These are phyloP conservation scores for Globisporangium barbulae DNA, from an alignment of 352 stramenopile species.

Conservation along the genomic window DNA sequence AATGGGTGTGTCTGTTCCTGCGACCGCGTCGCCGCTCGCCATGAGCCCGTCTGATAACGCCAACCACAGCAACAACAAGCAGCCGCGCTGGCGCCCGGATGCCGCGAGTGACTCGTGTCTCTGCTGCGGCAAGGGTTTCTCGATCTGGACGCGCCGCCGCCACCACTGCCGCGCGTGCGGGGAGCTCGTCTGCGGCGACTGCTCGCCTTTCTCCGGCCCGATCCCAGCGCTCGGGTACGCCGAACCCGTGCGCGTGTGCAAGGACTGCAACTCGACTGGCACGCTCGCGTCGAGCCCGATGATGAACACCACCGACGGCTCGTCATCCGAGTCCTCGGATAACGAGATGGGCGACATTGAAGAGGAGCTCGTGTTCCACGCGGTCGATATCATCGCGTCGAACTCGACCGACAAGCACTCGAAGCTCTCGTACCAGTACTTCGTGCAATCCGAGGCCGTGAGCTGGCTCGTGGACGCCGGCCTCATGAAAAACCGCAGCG, in stretches of 20 bases:
- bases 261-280: slow-evolving; percentile 39
- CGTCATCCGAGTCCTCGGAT: slow-evolving; percentile 49
- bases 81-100: slow-evolving; percentile 70
- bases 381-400: slow-evolving; percentile 64
- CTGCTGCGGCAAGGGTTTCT: slow-evolving; percentile 67
- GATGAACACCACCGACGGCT: slow-evolving; percentile 20
- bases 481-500: slow-evolving; percentile 56
- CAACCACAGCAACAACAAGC: neutral
- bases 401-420: slow-evolving; percentile 67
- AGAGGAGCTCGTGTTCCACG: slow-evolving; percentile 53
- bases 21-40: slow-evolving; percentile 8
- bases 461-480: slow-evolving; percentile 76
- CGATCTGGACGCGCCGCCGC: slow-evolving; percentile 62
- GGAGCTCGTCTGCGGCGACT: slow-evolving; percentile 72
- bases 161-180: slow-evolving; percentile 81
- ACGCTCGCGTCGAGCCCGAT: slow-evolving; percentile 21
- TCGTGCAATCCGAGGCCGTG: slow-evolving; percentile 81
- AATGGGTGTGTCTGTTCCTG: slow-evolving; percentile 15
- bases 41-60: slow-evolving; percentile 6
- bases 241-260: slow-evolving; percentile 69
- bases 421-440: slow-evolving; percentile 81
- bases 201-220: slow-evolving; percentile 54
- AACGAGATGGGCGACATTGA: slow-evolving; percentile 51
- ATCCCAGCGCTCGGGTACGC: slow-evolving; percentile 69
- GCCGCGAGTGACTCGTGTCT: slow-evolving; percentile 63